phyloP scores from a whole-genome alignment of 805 yeast genomes.

The Torulaspora microellipsoides region DNA sequence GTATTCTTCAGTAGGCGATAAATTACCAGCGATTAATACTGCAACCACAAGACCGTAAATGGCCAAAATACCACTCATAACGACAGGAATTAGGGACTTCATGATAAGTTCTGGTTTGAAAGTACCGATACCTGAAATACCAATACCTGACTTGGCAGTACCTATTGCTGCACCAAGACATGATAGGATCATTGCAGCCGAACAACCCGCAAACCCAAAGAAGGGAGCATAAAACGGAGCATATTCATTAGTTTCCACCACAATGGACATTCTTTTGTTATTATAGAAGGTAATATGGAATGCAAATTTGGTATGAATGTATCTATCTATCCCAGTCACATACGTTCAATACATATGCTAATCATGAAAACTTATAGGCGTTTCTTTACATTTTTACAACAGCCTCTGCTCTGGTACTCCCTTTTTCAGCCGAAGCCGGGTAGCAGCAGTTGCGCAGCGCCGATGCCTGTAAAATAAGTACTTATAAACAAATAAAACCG shows the following conservation, averaged over 20 bases:
- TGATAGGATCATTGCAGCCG: slow-evolving; percentile 83
- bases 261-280: slow-evolving; percentile 11
- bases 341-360: no score
- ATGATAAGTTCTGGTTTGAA: slow-evolving; percentile 95
- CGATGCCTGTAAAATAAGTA: no score
- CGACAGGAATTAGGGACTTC: slow-evolving; percentile 95
- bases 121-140: slow-evolving; percentile 97
- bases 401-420: no score
- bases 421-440: no score
- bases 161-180: slow-evolving; percentile 99
- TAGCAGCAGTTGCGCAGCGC: no score
- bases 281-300: no score
- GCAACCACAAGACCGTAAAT: slow-evolving; percentile 97
- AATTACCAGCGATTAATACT: slow-evolving; percentile 88
- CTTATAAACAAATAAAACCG: no score
- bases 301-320: no score
- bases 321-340: no score
- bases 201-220: slow-evolving; percentile 96
- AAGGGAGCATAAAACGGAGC: slow-evolving; percentile 94
- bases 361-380: no score
- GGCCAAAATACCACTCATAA: slow-evolving; percentile 95
- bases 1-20: slow-evolving; percentile 73
- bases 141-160: slow-evolving; percentile 96
- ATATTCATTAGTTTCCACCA: slow-evolving; percentile 50
- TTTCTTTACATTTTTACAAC: no score